Evolutionary conservation across 2,329 filamentous ascomycete species (phyloP), one percentile per base, ranked within the genome.

Genomic region (Aspergillus niger): DNA sequence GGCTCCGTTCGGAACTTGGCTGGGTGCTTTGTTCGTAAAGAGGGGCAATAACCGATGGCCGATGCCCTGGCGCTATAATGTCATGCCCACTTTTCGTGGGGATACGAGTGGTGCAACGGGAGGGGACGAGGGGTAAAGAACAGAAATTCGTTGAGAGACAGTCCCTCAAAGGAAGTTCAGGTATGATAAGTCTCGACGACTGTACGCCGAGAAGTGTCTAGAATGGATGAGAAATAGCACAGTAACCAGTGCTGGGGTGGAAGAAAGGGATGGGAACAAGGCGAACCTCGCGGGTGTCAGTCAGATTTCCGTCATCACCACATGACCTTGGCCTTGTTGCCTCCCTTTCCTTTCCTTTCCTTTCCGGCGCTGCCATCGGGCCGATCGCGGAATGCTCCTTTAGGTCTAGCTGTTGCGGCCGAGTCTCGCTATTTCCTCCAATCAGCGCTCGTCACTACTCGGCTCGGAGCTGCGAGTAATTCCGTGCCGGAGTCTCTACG

Each of bases 271-370:
- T 56, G 58, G 57, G 51, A 57, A 55, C 50, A 54, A 50, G 50
- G 55, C 47, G 62, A 57, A 60, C 59, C 57, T 52, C 55, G 36
- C 51, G 56, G 57, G 49, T 58, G 55, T 58, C 57, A 61, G 60
- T 65, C 58, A 67, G 65, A 58, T 68, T 66, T 63, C 66, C 66
- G 63, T 68, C 66, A 68, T 68, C 60, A 55, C 58, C 62, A 64
- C 62, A 64, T 68, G 64, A 69, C 63, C 61, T 54, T 48, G 39
- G 52, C 52, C 39, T 28, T 32, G 39, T 51, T 58, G 57, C 57
- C 52, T 55, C 56, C 39, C 49, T 20, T 60, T 44, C 30, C 22
- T 36, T 55, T 59, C 53, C 55, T 56, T 58, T 51, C 38, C 48
- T 36, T 60, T 48, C 58, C 63, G 30, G 57, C 53, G 24, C 58